phyloP scores from a whole-genome alignment of 495 filamentous ascomycete species.

The Pyrenula massariospora region DNA sequence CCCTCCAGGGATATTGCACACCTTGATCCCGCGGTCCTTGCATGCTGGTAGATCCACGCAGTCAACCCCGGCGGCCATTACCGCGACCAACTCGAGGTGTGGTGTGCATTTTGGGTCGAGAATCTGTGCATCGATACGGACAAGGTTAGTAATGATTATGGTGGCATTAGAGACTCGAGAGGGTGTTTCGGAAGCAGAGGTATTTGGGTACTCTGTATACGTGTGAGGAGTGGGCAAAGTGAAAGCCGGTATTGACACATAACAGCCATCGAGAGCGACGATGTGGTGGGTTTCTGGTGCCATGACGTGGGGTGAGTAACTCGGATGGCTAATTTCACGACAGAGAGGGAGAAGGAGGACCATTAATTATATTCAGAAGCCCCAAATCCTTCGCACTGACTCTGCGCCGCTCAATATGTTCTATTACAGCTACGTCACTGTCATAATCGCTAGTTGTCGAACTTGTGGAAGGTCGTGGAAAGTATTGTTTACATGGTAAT shows the following conservation, averaged over 20 bases:
- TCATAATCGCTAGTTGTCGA: neutral
- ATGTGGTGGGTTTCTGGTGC: constrained; percentile 12
- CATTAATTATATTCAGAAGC: neutral
- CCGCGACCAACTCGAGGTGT: constrained; percentile 34
- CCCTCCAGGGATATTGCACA: constrained; percentile 35
- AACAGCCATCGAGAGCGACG: constrained; percentile 14
- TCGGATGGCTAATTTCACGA: no score
- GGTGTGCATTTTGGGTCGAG: constrained; percentile 22
- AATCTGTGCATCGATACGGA: constrained; percentile 23
- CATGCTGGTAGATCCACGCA: constrained; percentile 39
- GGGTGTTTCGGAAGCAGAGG: constrained; percentile 20
- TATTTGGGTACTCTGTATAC: constrained; percentile 17
- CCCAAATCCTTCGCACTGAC: no score
- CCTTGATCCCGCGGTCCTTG: constrained; percentile 29
- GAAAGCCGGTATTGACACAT: constrained; percentile 9
- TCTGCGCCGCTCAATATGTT: neutral
- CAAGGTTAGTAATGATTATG: constrained; percentile 30
- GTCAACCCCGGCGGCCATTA: constrained; percentile 43
- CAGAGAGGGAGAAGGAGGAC: neutral
- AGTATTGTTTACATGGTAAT: neutral
- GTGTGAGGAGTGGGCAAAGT: constrained; percentile 10
- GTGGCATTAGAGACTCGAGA: constrained; percentile 34
- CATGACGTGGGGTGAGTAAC: no score
- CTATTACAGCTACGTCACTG: neutral
- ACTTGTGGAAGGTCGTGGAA: neutral